Base-by-base conservation (phyloP, 2,329 filamentous ascomycete species). In the Hypoxylon sp. region DNA sequence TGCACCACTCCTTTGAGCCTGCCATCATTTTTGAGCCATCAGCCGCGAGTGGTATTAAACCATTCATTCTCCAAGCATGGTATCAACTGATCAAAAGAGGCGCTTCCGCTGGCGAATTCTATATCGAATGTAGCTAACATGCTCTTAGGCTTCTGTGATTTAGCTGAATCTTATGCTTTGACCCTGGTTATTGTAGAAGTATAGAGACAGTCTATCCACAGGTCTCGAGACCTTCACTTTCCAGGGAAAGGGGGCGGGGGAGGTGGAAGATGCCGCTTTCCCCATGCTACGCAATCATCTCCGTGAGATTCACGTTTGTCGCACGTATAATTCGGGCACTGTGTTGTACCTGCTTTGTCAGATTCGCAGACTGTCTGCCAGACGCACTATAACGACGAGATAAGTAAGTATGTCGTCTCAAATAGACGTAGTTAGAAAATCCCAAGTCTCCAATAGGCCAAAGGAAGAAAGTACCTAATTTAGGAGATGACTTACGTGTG, bases 361-460 rank as follows among this genome's bases (percentile, higher is more conserved):
- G 72, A 74, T 37, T 75, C 74, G 65, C 74, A 75, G 50, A 66
- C 57, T 22, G 64, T 66, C 48, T 65, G 53, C 73, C 73, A 75
- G 10, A 47, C 42, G 56, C 66, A 73, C 5, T 73, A 58, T 11
- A 61, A 63, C 58, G 67, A 70, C 56, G 6, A 24, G 29, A 29
- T 53, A 35, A 58, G 44, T 39, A n/a, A 19, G n/a, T 19, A 44
- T 19, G 9, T 44, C 39, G 39, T 8, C 39, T 17, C 39, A 19
- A 10, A 19, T 19, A 44, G n/a, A 8, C 8, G 3, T 8, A 11
- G 3, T 37, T 14, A 8, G 31, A 33, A 39, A 46, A 29, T 10
- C 24, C 5, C 5, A 4, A 17, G 6, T 3, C 9, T 17, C 10
- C 11, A 13, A 35, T 8, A 48, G 22, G 10, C n/a, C 17, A 3